Evolutionary conservation across 1,139 yeast species (phyloP).

Genomic region (Pichia sp.): DNA sequence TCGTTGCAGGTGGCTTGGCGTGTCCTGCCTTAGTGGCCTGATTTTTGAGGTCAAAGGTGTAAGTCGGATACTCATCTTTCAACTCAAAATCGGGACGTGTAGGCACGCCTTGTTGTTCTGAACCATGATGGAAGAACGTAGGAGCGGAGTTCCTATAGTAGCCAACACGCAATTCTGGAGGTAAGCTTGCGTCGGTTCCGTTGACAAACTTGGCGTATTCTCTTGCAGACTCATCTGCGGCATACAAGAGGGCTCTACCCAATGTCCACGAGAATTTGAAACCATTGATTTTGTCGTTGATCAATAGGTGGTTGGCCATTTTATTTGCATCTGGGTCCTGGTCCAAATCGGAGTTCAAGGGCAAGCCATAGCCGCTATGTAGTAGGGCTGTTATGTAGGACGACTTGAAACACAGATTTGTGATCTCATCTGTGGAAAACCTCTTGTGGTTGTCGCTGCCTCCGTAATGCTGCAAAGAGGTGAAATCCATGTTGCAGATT

Average conservation of each 20-base stretch:
- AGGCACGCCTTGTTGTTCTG: slow-evolving; percentile 43
- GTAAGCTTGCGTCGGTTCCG: slow-evolving; percentile 8
- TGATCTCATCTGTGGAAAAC: slow-evolving; percentile 40
- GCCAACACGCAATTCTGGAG: slow-evolving; percentile 33
- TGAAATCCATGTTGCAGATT: slow-evolving; percentile 28
- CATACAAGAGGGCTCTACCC: slow-evolving; percentile 70
- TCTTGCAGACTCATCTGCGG: slow-evolving; percentile 27
- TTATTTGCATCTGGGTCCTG: slow-evolving; percentile 25
- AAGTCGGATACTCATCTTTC: slow-evolving; percentile 24
- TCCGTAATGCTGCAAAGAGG: slow-evolving; percentile 3
- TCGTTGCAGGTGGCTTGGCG: background rate
- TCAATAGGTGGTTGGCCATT: slow-evolving; percentile 36
- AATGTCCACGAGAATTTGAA: slow-evolving; percentile 77
- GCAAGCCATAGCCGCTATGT: slow-evolving; percentile 71
- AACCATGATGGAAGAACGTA: slow-evolving; percentile 46
- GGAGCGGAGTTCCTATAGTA: slow-evolving; percentile 49
- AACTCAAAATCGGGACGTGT: slow-evolving; percentile 42
- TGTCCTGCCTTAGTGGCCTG: background rate
- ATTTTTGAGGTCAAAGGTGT: slow-evolving; percentile 3
- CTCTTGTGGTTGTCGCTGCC: slow-evolving; percentile 23
- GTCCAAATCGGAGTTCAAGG: slow-evolving; percentile 27
- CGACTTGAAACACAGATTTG: slow-evolving; percentile 60
- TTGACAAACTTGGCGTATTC: slow-evolving; percentile 19
- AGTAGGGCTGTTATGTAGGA: slow-evolving; percentile 69
- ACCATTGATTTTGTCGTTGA: slow-evolving; percentile 54